Base-by-base conservation (phyloP, 1,284 basidiomycete genomes). In the Singerocomus rubriflavus region DNA sequence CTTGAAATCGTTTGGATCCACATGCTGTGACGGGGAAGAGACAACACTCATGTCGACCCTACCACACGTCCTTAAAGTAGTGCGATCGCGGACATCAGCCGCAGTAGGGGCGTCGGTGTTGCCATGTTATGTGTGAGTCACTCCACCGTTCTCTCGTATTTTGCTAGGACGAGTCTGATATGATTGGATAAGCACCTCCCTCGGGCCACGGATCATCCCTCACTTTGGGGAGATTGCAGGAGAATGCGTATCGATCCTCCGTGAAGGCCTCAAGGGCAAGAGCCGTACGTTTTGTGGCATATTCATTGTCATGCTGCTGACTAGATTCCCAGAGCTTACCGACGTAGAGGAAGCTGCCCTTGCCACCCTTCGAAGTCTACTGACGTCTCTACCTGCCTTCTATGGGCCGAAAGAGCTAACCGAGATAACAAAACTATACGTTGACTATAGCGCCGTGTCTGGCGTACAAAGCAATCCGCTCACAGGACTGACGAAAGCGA, bases 121-220 rank as follows among this genome's bases (percentile, higher is more conserved):
- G 37, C 69, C 78, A 7, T 75, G 82, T 17, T 72, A 92, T 44
- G 75, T 81, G 84, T 88, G 78, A 74, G 38, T 43, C 25, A 0
- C 37, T 14, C 6, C 11, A 14, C 33, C 12, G 3, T 35, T 40
- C 9, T 32, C 26, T 47, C 31, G 14, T 32, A 27, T 48, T 46
- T 36, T 54, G 47, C 55, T 12, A 21, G 4, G 14, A 16, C 25
- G 33, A 32, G n/a, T 34, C 55, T 58, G 37, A 64, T 10, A n/a
- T n/a, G 34, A 29, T 38, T 14, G 27, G 34, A 34, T 56, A 40
- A 92, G 91, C 21, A 68, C 75, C 16, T 85, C 84, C 48, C 78
- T 95, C n/a, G 91, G 90, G 0, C 91, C 93, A 17, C 84, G 93
- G 0, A 76, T 91, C 44, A 91, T 97, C 45, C 91, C 93, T 6